Evolutionary conservation across 768 basidiomycete genomes (phyloP).

Genomic region (Mrakia gelida): DNA sequence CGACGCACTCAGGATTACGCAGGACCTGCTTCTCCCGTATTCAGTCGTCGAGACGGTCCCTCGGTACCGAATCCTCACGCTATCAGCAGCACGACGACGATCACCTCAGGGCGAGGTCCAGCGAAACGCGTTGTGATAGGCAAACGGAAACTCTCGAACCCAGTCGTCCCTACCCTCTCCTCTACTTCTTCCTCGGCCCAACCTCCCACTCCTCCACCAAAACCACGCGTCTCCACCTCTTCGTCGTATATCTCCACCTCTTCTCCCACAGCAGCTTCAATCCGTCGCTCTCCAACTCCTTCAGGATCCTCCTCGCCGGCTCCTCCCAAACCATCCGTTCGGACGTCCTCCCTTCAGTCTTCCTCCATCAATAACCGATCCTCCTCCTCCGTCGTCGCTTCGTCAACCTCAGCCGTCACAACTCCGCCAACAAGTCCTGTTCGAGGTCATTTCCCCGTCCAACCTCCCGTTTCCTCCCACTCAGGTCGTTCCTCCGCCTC

Average conservation of each 20-base stretch:
- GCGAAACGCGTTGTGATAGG: constrained; percentile 9
- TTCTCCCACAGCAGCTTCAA: neutral
- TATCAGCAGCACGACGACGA: constrained; percentile 8
- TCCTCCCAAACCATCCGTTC: neutral
- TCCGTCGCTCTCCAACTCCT: neutral
- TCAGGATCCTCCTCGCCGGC: neutral
- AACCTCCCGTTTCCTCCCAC: neutral
- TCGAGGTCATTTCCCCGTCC: neutral
- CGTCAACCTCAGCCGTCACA: neutral
- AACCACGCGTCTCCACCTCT: neutral
- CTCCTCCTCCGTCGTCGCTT: neutral
- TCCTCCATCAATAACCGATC: neutral
- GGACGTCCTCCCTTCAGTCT: neutral
- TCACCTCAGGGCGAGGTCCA: constrained; percentile 5
- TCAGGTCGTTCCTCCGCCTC: constrained; percentile 3
- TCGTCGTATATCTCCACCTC: neutral
- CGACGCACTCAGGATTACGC: neutral
- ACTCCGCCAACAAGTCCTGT: neutral
- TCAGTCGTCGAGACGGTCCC: neutral
- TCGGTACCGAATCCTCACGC: neutral
- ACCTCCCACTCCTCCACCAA: neutral
- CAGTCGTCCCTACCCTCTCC: neutral
- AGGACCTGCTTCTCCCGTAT: neutral
- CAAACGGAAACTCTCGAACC: constrained; percentile 5
- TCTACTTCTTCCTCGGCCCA: neutral